Evolutionary conservation across 2,329 filamentous ascomycete genomes (phyloP), one percentile per base, ranked within the genome.

Genomic region (Lachnellula occidentalis): DNA sequence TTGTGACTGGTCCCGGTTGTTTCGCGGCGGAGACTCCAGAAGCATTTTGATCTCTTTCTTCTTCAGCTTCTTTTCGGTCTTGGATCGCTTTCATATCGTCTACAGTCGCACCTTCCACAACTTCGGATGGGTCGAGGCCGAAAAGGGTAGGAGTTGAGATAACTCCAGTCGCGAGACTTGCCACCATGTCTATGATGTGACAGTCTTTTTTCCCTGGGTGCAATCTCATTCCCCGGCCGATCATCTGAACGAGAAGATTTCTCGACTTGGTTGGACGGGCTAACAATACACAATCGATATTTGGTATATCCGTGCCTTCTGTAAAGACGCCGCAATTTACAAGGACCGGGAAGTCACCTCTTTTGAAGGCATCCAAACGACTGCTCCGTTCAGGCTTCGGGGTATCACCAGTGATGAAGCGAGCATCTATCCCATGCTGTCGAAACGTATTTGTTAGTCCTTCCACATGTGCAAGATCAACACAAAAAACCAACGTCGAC

Each of bases 211-310:
- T 99, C 12, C 81, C 87, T 1, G 85, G 77, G 68, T 90, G 80
- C 39, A 96, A 74, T 42, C 94, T 83, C 83, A 99, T 88, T 4
- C 94, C 94, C 64, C 94, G 82, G 0, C 94, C 94, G 58, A 99
- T 96, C 94, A 99, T 99, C 71, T 99, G 94, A 1, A 97, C 84
- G 1, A 99, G 81, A 2, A 99, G 75, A 64, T 96, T 97, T n/a
- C 88, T 84, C 15, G 94, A 97, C 62, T 86, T 85, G 1, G 94
- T 99, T 0, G 94, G 94, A 22, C 94, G 78, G 3, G 88, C 91
- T 8, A 99, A 78, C 8, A 99, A 69, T 22, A 99, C 82, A 67
- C 94, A 97, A 73, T 99, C 94, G 61, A 99, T 89, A 68, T 95
- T 96, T 5, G 95, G 94, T 34, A 99, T 96, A 66, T 99, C 94